phyloP scores from a whole-genome alignment of 106 monocot genomes.

The Dendrobium chrysotoxum region DNA sequence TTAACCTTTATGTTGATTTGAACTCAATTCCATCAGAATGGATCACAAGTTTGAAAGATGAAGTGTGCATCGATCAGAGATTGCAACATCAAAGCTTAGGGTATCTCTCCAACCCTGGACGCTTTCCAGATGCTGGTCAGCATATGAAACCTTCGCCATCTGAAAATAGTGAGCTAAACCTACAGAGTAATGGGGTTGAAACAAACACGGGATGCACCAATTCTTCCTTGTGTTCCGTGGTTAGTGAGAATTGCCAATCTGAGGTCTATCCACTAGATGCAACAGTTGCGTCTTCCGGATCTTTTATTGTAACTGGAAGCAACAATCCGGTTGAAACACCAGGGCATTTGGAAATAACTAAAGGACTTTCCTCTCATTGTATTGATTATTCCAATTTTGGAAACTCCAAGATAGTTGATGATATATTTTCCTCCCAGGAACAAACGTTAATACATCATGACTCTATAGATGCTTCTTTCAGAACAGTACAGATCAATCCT shows the following conservation, averaged over 20 bases:
- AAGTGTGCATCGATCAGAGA: constrained; percentile 28
- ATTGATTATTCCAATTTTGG: neutral
- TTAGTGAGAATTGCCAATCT: constrained; percentile 8
- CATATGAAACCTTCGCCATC: neutral
- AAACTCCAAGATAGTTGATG: neutral
- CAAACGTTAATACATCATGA: neutral
- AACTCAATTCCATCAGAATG: constrained; percentile 49
- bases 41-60: constrained; percentile 60
- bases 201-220: neutral
- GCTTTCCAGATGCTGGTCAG: neutral
- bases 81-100: constrained; percentile 8
- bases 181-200: neutral
- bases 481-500: neutral
- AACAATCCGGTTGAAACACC: neutral
- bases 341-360: neutral
- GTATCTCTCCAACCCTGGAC: neutral
- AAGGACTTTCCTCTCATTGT: neutral
- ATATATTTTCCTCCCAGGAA: neutral
- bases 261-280: constrained; percentile 2
- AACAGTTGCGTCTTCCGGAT: neutral
- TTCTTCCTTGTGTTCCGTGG: neutral
- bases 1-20: constrained; percentile 78
- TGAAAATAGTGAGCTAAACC: neutral
- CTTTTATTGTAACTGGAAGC: neutral
- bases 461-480: neutral